Base-by-base conservation (phyloP, 2,329 filamentous ascomycete genomes). In the Xylaria sp. region DNA sequence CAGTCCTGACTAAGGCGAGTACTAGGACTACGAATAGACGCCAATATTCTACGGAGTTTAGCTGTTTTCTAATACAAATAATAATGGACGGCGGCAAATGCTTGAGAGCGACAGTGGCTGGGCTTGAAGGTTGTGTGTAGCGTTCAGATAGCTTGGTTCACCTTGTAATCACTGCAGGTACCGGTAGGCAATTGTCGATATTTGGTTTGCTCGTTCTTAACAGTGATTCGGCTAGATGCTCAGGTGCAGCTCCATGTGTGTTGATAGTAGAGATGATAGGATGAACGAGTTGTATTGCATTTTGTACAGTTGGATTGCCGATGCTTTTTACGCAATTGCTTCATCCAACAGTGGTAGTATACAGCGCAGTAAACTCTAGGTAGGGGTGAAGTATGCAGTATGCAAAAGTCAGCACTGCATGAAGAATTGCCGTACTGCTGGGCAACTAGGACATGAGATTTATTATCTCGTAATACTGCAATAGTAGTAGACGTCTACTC, bases 391-490 rank as follows among this genome's bases (percentile, higher is more conserved):
- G 15, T 17, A 42, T 42, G 38, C 17, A 42, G 38, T 27, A 49
- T 27, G 45, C 45, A 49, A 15, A 25, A 27, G 44, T 27, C 45
- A 49, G 17, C 45, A 49, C 5, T 49, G 11, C 27, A 51, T 29
- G 15, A 31, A 50, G 25, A 27, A n/a, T 31, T 3, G n/a, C n/a
- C 11, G 25, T n/a, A 27, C 47, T 17, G 47, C 22, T 55, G 13
- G 36, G 36, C 1, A 17, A 45, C 20, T 20, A 7, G 55, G 10
- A 45, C 20, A 29, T 2, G n/a, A n/a, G n/a, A n/a, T n/a, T n/a
- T n/a, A 5, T 10, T 20, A 45, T 57, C 38, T 44, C 54, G 27
- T 57, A 45, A 45, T 45, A 45, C 44, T 25, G 44, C 22, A 45
- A 9, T 20, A 22, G 10, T 45, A 45, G n/a, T 22, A 45, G 44